These are phyloP conservation scores for Sclerotinia subarctica DNA, from an alignment of 2,329 filamentous ascomycete species.

Conservation along the genomic window DNA sequence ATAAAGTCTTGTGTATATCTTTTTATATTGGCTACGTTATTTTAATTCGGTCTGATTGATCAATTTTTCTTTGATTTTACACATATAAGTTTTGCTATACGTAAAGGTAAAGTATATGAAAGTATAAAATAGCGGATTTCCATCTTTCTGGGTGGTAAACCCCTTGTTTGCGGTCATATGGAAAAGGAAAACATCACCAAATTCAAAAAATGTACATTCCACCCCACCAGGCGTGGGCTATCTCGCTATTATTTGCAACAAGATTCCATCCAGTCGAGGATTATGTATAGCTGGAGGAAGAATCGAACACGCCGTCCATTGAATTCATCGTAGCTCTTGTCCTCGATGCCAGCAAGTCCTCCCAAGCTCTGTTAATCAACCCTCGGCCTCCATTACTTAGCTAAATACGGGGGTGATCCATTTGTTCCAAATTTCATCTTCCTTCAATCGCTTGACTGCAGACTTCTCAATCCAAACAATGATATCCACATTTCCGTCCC, in stretches of 20 bases:
- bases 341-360: no score
- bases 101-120: no score
- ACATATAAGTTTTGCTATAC: no score
- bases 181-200: background rate
- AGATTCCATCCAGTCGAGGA: background rate
- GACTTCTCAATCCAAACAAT: conserved; percentile 13
- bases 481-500: background rate
- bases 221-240: fast-evolving
- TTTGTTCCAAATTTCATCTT: conserved; percentile 8
- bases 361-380: fast-evolving
- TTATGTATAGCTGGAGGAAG: background rate
- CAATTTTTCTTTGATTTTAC: no score
- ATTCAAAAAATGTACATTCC: no score
- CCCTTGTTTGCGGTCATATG: background rate
- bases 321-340: background rate
- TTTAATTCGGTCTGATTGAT: no score
- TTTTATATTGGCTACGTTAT: no score
- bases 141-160: background rate
- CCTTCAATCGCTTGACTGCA: background rate
- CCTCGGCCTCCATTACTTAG: background rate
- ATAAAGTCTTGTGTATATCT: no score
- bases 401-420: background rate
- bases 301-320: background rate
- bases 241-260: background rate
- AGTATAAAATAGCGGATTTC: background rate